These are phyloP conservation scores for Melanogaster broomeanus DNA, from an alignment of 768 basidiomycete genomes.

Conservation along the genomic window DNA sequence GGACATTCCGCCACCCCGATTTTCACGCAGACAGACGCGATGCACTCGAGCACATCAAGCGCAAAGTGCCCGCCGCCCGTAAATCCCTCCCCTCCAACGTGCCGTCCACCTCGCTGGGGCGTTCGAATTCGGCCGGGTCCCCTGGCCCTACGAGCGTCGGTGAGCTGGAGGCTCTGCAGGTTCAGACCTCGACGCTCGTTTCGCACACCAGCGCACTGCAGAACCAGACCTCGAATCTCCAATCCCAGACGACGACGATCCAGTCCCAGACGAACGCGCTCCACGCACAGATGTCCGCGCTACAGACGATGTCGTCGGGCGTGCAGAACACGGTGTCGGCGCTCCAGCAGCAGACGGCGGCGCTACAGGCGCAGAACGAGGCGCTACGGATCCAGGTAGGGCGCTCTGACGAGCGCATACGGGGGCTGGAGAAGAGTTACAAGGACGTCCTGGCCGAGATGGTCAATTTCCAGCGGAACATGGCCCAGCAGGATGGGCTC, in stretches of 20 bases:
- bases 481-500: slow-evolving; percentile 83
- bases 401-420: slow-evolving; percentile 52
- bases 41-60: slow-evolving; percentile 66
- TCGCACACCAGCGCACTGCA: slow-evolving; percentile 34
- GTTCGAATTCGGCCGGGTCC: slow-evolving; percentile 25
- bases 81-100: slow-evolving; percentile 28
- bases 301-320: slow-evolving; percentile 33
- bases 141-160: slow-evolving; percentile 24
- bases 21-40: slow-evolving; percentile 54
- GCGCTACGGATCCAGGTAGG: slow-evolving; percentile 30
- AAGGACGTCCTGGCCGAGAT: slow-evolving; percentile 70
- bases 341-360: slow-evolving; percentile 30
- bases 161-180: slow-evolving; percentile 29
- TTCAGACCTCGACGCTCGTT: slow-evolving; percentile 27
- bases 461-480: slow-evolving; percentile 69
- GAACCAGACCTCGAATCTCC: slow-evolving; percentile 27
- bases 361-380: slow-evolving; percentile 31
- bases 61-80: slow-evolving; percentile 48
- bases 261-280: slow-evolving; percentile 33
- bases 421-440: slow-evolving; percentile 62
- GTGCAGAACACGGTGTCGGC: slow-evolving; percentile 27
- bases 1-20: slow-evolving; percentile 57
- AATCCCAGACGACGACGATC: slow-evolving; percentile 30
- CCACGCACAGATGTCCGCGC: slow-evolving; percentile 34
- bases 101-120: slow-evolving; percentile 27